Evolutionary conservation across 495 filamentous ascomycete genomes (phyloP).

Genomic region (Aspergillus cristatus): DNA sequence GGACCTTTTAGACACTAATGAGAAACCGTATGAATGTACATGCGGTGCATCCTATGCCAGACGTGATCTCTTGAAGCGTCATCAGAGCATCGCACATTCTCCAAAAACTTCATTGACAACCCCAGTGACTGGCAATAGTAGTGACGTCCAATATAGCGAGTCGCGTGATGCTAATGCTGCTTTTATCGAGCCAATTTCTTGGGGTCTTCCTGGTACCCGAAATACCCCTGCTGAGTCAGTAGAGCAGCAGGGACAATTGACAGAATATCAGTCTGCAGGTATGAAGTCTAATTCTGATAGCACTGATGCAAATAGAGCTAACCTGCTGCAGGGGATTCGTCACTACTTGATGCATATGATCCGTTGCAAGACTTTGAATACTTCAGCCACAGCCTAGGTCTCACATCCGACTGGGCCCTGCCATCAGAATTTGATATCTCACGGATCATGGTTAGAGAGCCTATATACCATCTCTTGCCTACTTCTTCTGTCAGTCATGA

Average conservation of each 20-base stretch:
- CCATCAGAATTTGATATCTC: slow-evolving; percentile 4
- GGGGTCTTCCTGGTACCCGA: neutral
- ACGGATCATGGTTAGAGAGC: slow-evolving; percentile 2
- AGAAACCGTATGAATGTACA: slow-evolving; percentile 12
- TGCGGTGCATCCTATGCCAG: slow-evolving; percentile 12
- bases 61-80: slow-evolving; percentile 11
- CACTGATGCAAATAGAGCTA: no score
- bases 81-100: slow-evolving; percentile 7
- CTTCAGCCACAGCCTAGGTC: slow-evolving; percentile 12
- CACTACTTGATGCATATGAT: slow-evolving; percentile 3
- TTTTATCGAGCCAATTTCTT: neutral
- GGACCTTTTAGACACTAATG: slow-evolving; percentile 10
- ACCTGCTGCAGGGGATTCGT: neutral
- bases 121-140: neutral
- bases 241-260: neutral
- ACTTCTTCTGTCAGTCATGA: neutral
- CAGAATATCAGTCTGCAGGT: slow-evolving; percentile 1
- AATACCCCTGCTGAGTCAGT: neutral
- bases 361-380: slow-evolving; percentile 9
- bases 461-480: neutral
- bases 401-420: slow-evolving; percentile 4
- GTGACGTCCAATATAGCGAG: no score
- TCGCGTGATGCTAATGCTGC: no score
- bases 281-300: no score
- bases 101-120: slow-evolving; percentile 2